phyloP scores from a whole-genome alignment of 768 basidiomycete genomes.

The Phylloporus scabripes region DNA sequence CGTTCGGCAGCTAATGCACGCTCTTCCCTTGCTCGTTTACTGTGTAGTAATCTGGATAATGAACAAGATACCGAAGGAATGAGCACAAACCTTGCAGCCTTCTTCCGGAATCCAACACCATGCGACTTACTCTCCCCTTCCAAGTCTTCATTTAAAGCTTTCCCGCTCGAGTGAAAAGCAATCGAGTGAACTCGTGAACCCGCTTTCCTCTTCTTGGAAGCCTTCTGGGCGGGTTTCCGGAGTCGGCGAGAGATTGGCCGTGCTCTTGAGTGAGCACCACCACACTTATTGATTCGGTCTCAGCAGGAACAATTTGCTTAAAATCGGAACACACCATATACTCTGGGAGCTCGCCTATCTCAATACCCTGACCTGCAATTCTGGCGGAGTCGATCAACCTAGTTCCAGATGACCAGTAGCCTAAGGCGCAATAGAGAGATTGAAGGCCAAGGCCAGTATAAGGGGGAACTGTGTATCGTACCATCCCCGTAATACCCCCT shows the following conservation, averaged over 20 bases:
- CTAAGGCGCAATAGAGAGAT: slow-evolving; percentile 32
- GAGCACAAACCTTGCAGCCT: slow-evolving; percentile 52
- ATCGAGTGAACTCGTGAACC: slow-evolving; percentile 61
- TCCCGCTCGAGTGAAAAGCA: slow-evolving; percentile 57
- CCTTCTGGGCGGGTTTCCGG: slow-evolving; percentile 54
- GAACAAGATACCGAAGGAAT: not conserved
- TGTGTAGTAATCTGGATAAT: slow-evolving; percentile 25
- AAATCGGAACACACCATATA: slow-evolving; percentile 49
- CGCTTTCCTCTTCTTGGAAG: slow-evolving; percentile 62
- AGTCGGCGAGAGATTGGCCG: slow-evolving; percentile 46
- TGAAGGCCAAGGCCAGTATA: slow-evolving; percentile 5
- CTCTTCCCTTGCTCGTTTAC: slow-evolving; percentile 76
- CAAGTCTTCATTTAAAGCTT: slow-evolving; percentile 40
- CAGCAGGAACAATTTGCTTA: not conserved
- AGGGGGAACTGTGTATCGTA: slow-evolving; percentile 19
- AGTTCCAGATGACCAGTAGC: slow-evolving; percentile 77
- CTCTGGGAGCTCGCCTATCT: slow-evolving; percentile 62
- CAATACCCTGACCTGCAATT: slow-evolving; percentile 46
- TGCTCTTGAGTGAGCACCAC: slow-evolving; percentile 65
- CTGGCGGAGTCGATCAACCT: slow-evolving; percentile 61
- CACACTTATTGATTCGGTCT: slow-evolving; percentile 47
- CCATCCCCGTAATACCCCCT: slow-evolving; percentile 84
- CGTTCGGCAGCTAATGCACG: slow-evolving; percentile 70
- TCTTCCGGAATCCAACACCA: slow-evolving; percentile 66
- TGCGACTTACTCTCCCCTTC: slow-evolving; percentile 34